phyloP scores from a whole-genome alignment of 2,329 filamentous ascomycete genomes.

The Lanzia echinophila region DNA sequence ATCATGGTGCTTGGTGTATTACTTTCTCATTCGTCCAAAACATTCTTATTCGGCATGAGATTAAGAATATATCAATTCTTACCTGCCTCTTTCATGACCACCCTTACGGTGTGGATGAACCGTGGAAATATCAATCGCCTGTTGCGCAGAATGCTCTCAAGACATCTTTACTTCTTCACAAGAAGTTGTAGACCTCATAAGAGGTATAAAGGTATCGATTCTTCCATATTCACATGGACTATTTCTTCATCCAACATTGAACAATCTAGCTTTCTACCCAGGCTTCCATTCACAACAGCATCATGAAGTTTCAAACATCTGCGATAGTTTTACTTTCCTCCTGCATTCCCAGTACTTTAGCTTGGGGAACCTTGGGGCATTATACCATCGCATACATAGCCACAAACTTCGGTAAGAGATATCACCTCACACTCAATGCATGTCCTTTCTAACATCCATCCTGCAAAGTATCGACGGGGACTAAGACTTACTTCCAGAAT shows the following conservation, averaged over 20 bases:
- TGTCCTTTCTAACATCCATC: neutral
- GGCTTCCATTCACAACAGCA: neutral
- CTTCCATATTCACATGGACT: neutral
- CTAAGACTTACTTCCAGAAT: conserved; percentile 50
- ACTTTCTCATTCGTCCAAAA: neutral
- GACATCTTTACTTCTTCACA: too few relatives aligned
- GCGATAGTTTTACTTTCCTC: conserved; percentile 14
- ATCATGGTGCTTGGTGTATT: neutral
- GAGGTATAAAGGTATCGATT: neutral
- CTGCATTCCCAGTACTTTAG: conserved; percentile 13
- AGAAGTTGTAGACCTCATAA: too few relatives aligned
- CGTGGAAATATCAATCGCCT: neutral
- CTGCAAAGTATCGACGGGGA: conserved; percentile 43
- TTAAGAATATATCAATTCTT: neutral
- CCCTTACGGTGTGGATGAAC: neutral
- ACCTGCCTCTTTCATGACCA: conserved; percentile 9
- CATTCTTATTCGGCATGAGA: neutral
- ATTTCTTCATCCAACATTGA: neutral
- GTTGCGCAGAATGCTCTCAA: neutral
- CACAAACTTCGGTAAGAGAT: conserved; percentile 40
- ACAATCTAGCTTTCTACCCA: neutral
- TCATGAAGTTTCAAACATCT: conserved; percentile 7
- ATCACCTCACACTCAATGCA: neutral
- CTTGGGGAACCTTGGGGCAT: conserved; percentile 48
- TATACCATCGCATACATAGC: conserved; percentile 59